These are phyloP conservation scores for Trichophyton mentagrophytes DNA, from an alignment of 2,329 filamentous ascomycete genomes.

Conservation along the genomic window DNA sequence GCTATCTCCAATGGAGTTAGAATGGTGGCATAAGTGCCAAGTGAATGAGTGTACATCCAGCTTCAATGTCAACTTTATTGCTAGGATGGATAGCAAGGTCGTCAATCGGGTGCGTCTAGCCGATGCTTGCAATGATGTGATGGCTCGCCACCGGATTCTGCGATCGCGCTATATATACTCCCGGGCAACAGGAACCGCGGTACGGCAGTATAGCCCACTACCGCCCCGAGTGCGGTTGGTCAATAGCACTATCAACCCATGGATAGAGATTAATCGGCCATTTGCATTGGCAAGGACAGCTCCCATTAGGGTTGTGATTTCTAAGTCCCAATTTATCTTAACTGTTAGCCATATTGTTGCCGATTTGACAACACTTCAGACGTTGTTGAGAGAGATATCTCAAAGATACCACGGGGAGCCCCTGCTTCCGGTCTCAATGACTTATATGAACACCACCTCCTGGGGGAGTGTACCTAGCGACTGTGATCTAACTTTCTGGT, in stretches of 20 bases:
- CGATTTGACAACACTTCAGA: conserved; percentile 21
- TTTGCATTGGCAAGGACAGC: conserved; percentile 17
- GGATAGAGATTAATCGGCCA: conserved; percentile 6
- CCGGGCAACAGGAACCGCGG: background rate
- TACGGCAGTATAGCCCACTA: background rate
- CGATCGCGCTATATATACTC: background rate
- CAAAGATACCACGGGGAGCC: conserved; percentile 13
- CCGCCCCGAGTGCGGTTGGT: background rate
- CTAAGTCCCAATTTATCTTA: conserved; percentile 15
- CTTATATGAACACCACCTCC: conserved; percentile 7
- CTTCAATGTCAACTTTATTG: conserved; percentile 1
- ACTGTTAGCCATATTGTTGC: conserved; percentile 23
- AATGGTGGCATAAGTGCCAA: background rate
- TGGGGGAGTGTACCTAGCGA: background rate
- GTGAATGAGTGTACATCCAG: background rate
- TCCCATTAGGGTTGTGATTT: conserved; percentile 20
- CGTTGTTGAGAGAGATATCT: conserved; percentile 19
- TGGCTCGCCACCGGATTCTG: background rate
- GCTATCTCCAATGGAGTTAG: background rate
- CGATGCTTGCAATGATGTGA: background rate
- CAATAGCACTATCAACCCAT: background rate
- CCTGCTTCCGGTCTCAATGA: background rate
- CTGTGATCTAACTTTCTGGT: background rate
- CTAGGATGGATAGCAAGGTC: background rate
- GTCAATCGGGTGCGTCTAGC: background rate